Conservation (phyloP, 2,329 filamentous ascomycete species). For the Chaetomium strumarium region DNA sequence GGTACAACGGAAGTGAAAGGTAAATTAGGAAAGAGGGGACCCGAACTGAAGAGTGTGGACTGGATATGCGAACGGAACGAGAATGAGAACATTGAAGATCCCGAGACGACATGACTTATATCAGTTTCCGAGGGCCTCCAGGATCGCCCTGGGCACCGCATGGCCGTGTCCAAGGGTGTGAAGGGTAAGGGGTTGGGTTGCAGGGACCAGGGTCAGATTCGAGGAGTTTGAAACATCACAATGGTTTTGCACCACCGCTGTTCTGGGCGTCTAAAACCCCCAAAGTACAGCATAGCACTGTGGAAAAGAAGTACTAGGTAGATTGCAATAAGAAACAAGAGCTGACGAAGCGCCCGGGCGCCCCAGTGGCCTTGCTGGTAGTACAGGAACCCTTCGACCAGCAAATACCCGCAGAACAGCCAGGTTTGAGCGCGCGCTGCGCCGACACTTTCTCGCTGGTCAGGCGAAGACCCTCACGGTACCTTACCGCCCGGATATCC, state of each 20-base stretch:
- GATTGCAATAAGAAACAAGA: not conserved
- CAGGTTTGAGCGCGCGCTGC: too few species aligned
- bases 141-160: constrained; percentile 33
- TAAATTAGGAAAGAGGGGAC: constrained; percentile 20
- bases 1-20: constrained; percentile 25
- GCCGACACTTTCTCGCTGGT: too few species aligned
- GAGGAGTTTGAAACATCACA: constrained; percentile 26
- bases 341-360: too few species aligned
- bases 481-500: too few species aligned
- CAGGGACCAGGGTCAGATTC: constrained; percentile 16
- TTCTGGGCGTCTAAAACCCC: constrained; percentile 15
- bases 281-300: not conserved
- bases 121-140: constrained; percentile 27
- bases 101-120: constrained; percentile 38
- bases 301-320: not conserved
- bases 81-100: constrained; percentile 20
- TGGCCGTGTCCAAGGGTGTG: constrained; percentile 26
- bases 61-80: constrained; percentile 27
- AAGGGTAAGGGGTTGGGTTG: constrained; percentile 17
- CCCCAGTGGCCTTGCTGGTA: too few species aligned
- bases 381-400: too few species aligned
- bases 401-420: too few species aligned
- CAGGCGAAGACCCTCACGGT: too few species aligned
- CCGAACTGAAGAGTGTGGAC: constrained; percentile 17
- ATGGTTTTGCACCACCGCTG: constrained; percentile 22